These are phyloP conservation scores for Russula lepida DNA, from an alignment of 768 basidiomycete genomes.

Conservation along the genomic window DNA sequence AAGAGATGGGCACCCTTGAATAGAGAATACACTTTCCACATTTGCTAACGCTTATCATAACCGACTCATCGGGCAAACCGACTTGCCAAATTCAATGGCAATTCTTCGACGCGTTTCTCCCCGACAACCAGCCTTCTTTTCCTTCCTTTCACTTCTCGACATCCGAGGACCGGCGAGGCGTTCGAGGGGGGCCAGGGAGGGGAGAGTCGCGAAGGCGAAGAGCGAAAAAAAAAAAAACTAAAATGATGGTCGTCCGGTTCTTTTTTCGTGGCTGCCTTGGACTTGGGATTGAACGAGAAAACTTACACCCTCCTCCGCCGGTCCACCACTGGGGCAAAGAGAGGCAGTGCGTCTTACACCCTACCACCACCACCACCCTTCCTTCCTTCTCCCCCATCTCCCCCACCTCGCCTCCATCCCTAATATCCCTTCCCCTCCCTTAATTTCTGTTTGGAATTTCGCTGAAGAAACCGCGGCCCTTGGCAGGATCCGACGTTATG, in stretches of 20 bases:
- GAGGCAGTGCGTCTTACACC: neutral
- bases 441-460: neutral
- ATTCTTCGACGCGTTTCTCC: neutral
- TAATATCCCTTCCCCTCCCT: neutral
- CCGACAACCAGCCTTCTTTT: neutral
- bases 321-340: neutral
- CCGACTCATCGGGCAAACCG: constrained; percentile 1
- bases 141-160: neutral
- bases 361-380: neutral
- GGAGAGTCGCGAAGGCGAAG: neutral
- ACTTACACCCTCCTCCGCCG: neutral
- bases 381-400: neutral
- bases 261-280: neutral
- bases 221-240: neutral
- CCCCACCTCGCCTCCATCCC: neutral
- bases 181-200: no score
- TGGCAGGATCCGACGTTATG: neutral
- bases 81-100: neutral
- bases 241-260: neutral
- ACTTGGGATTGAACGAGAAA: neutral
- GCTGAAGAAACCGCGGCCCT: neutral
- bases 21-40: neutral
- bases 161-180: neutral
- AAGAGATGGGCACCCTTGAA: neutral
- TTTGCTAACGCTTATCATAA: neutral